phyloP scores from a whole-genome alignment of 129 eudicot species.

The Apium graveolens region DNA sequence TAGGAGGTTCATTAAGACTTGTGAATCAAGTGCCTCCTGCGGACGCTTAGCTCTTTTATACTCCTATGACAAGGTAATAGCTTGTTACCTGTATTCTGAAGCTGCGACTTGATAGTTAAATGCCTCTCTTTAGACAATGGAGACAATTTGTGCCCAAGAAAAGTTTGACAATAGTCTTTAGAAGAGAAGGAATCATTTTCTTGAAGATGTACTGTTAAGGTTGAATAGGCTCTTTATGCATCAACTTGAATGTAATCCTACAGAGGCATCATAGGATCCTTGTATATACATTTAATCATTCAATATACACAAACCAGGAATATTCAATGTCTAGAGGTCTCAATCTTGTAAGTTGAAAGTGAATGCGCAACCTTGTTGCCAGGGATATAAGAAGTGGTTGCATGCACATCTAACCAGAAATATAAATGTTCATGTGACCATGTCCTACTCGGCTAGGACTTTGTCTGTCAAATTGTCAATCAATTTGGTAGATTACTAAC shows the following conservation, averaged over 20 bases:
- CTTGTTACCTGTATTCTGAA: neutral
- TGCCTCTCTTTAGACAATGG: neutral
- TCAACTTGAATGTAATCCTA: neutral
- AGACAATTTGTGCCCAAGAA: neutral
- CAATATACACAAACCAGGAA: neutral
- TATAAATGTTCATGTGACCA: constrained; percentile 3
- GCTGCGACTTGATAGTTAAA: neutral
- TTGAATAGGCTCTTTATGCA: neutral
- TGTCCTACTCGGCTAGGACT: neutral
- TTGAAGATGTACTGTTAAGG: neutral
- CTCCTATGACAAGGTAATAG: neutral
- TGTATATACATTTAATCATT: neutral
- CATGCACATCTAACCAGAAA: neutral
- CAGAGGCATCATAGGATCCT: neutral
- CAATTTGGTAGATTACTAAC: neutral
- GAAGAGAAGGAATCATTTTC: neutral
- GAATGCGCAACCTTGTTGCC: too few relatives aligned
- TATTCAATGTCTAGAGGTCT: neutral
- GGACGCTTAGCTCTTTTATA: neutral
- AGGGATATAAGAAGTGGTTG: neutral
- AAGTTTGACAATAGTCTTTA: neutral
- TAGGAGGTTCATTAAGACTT: constrained; percentile 47
- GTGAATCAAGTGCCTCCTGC: constrained; percentile 4
- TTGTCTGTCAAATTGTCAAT: neutral
- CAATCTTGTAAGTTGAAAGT: neutral